Conservation (phyloP, 164 flowering plant genomes). For the Malania oleifera region DNA sequence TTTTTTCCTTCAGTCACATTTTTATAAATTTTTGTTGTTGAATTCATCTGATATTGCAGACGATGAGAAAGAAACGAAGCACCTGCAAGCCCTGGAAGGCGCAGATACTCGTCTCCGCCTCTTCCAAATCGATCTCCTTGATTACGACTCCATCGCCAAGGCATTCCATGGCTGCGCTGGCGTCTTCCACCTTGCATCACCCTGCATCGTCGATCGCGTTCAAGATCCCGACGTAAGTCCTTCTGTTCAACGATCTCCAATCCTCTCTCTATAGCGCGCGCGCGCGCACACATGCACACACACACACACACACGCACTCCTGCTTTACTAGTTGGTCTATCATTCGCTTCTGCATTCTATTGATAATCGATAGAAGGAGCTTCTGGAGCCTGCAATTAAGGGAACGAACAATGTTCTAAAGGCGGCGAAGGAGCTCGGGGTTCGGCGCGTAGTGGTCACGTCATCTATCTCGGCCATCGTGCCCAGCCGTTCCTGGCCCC, state of each 20-base stretch:
- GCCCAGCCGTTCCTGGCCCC: not conserved
- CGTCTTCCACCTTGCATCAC: conserved; percentile 6
- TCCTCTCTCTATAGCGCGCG: not conserved
- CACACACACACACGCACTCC: too few relatives aligned
- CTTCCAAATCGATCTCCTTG: conserved; percentile 5
- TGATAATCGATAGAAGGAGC: conserved; percentile 4
- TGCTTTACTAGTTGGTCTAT: too few relatives aligned
- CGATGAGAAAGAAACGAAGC: not conserved
- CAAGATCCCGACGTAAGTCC: not conserved
- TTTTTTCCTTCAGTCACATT: too few relatives aligned
- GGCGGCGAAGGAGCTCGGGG: conserved; percentile 1
- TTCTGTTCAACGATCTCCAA: not conserved
- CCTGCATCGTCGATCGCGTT: conserved; percentile 4
- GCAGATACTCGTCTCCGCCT: conserved; percentile 2
- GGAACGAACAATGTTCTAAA: conserved; percentile 1
- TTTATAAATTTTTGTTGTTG: too few relatives aligned
- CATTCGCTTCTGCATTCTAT: too few relatives aligned
- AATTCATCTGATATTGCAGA: too few relatives aligned
- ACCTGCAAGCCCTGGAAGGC: conserved; percentile 3
- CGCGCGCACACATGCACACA: too few relatives aligned
- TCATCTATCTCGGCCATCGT: conserved; percentile 5
- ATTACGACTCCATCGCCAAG: conserved; percentile 2
- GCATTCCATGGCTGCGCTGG: conserved; percentile 1
- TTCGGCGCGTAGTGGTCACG: conserved; percentile 1
- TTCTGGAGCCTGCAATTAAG: not conserved